Evolutionary conservation across 2,329 filamentous ascomycete species (phyloP), one percentile per base, ranked within the genome.

Genomic region (Curvularia eragrostidis): DNA sequence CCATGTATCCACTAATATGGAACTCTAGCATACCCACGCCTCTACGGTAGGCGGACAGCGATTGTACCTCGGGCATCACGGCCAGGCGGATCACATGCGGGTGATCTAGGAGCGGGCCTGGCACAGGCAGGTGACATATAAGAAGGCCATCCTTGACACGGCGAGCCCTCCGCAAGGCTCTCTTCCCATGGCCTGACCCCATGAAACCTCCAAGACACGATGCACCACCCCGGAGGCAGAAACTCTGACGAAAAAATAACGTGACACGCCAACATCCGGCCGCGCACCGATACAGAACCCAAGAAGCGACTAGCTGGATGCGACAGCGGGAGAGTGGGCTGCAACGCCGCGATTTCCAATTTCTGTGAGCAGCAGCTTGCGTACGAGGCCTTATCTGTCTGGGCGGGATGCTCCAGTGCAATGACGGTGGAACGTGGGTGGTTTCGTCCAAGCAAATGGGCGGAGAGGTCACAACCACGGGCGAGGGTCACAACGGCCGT

Each of bases 381-480:
- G 58, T 56, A 54, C 58, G 62, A 51, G 63, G 64, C 61, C 69
- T 70, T 72, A 70, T 71, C 70, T 58, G 64, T 71, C 70, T 61
- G 64, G 54, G 68, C 60, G 62, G 60, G 51, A 62, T 67, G 66
- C 51, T 59, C 58, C 52, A 63, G 54, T 43, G 58, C 62, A 57
- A 61, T 64, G 66, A 60, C 56, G 63, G 56, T 44, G 52, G 56
- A 63, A 62, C 66, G 65, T 68, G 67, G 68, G 69, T 62, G 61
- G 59, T 61, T 61, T 47, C 56, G 55, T 55, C 65, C 62, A 67
- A 62, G 69, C 63, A 66, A 66, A 63, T 55, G 52, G 41, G 52
- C 48, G 64, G 58, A 56, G 63, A 53, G 43, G 18, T 53, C 48
- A 42, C 55, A 10, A 26, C 51, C 46, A 49, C 36, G 44, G 64